A percentile compares a stretch with the other conserved stretches of the same genome.
Evolutionary conservation across 805 yeast species (phyloP).

Genomic region (Metschnikowia reukaufii): DNA sequence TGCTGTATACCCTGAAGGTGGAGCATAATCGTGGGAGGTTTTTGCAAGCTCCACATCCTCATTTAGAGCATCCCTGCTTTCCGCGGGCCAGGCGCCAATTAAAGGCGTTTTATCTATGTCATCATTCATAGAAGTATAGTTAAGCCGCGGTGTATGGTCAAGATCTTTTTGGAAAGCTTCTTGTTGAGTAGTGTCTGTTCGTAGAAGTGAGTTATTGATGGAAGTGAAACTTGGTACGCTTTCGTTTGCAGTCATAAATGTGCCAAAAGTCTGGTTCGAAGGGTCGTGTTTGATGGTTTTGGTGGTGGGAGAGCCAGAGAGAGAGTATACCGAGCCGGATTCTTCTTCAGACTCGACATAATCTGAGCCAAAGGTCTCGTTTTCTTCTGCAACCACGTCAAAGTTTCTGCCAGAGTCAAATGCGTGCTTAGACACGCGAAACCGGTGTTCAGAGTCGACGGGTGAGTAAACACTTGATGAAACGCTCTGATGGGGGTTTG

Average conservation of each 20-base stretch:
- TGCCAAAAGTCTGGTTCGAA: constrained; percentile 27
- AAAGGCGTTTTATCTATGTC: constrained; percentile 34
- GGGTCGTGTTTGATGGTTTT: constrained; percentile 10
- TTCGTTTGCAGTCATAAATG: constrained; percentile 29
- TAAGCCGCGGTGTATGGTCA: constrained; percentile 36
- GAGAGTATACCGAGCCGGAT: not conserved
- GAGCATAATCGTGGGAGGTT: not conserved
- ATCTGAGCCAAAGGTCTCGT: constrained; percentile 14
- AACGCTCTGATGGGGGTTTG: constrained; percentile 28
- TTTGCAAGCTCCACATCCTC: not conserved
- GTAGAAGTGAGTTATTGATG: constrained; percentile 33
- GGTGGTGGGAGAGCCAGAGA: not conserved
- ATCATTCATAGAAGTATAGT: constrained; percentile 8
- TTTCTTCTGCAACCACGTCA: constrained; percentile 18
- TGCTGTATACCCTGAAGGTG: not conserved
- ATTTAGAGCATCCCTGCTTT: not conserved
- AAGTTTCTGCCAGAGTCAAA: not conserved
- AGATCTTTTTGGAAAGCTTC: constrained; percentile 25
- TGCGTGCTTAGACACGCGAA: constrained; percentile 8
- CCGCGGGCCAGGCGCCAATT: constrained; percentile 17
- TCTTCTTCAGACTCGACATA: constrained; percentile 11
- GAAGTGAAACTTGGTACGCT: constrained; percentile 33
- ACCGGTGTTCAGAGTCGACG: constrained; percentile 22
- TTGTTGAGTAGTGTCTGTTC: constrained; percentile 18
- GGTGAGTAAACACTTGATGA: constrained; percentile 40